Evolutionary conservation across 441 rosid species (phyloP), one percentile per base, ranked within the genome.

Genomic region (Erysimum pusillum): DNA sequence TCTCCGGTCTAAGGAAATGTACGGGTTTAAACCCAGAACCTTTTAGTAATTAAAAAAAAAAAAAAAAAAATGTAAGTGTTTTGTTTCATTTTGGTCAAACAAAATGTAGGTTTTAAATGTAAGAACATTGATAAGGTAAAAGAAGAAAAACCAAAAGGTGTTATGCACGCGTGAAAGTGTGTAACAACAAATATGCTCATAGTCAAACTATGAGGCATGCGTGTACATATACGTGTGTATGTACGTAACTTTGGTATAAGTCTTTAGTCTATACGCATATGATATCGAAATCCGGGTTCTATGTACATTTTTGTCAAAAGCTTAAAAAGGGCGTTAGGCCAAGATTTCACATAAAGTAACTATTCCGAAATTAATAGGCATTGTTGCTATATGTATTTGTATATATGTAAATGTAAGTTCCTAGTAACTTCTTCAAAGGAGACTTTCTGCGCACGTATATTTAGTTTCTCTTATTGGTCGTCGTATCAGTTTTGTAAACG

Each of bases 301-400:
- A 48, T 67, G 78, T 66, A 38, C 73, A 75, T 46, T 75, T 57
- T 58, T 46, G 67, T 67, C 78, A 75, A 75, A 74, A 64, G 63
- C 10, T 54, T 54, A 28, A 5, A 15, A 53, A 74, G 17, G 32
- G 31, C 3, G 78, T 58, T 66, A 48, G 73, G 73, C 73, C 10
- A 67, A 58, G 61, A 67, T 75, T 48, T 38, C 13, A 36, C 7
- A 67, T 36, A 75, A 66, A 74, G 67, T 67, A 46, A 46, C 9
- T 67, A 25, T 65, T 66, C 49, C 12, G 8, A 66, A 65, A 64
- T 44, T 2, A 25, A 36, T 35, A 34, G 22, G 10, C 10, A 15
- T 15, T 15, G 20, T 45, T 63, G 52, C 5, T 36, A 39, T 31
- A 45, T 46, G 45, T 42, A 42, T 41, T 17, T 25, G 28, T 17